Conservation (phyloP, 2,329 filamentous ascomycete genomes). For the Microsporum audouinii region DNA sequence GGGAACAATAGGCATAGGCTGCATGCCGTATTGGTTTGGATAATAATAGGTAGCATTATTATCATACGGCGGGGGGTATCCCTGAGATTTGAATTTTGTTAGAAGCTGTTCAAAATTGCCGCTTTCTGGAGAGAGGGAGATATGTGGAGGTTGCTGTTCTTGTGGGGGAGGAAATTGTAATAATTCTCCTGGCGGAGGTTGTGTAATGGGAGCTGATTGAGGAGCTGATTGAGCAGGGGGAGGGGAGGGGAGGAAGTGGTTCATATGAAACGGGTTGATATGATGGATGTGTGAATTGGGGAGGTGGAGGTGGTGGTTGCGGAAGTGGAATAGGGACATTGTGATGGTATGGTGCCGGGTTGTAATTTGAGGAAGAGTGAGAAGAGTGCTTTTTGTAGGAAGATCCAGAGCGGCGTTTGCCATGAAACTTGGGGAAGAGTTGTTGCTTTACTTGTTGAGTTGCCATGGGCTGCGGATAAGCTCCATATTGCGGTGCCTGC, state of each 20-base stretch:
- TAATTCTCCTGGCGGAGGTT: background rate
- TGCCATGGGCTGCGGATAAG: conserved; percentile 47
- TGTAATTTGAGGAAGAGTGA: conserved; percentile 5
- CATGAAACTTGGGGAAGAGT: background rate
- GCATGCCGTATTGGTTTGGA: conserved; percentile 29
- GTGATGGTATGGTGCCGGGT: conserved; percentile 19
- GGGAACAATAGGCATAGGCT: conserved; percentile 27
- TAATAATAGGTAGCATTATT: conserved; percentile 36
- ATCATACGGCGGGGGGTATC: conserved; percentile 42
- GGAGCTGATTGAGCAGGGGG: conserved; percentile 8
- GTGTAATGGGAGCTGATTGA: conserved; percentile 11
- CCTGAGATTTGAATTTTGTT: conserved; percentile 55
- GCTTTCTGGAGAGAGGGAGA: conserved; percentile 58
- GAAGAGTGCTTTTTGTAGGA: conserved; percentile 21
- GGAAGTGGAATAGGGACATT: conserved; percentile 9
- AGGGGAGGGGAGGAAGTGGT: conserved; percentile 6
- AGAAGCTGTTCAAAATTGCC: conserved; percentile 63
- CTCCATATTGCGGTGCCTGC: conserved; percentile 47
- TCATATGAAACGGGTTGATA: background rate
- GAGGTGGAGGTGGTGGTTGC: conserved; percentile 13
- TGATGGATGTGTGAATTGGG: conserved; percentile 4
- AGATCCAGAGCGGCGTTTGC: conserved; percentile 21
- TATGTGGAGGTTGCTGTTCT: conserved; percentile 15
- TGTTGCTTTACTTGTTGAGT: conserved; percentile 49
- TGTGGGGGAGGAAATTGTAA: background rate